A percentile compares a stretch with the other conserved stretches of the same genome.
Evolutionary conservation across 2,329 filamentous ascomycete genomes (phyloP).

Genomic region (Fonsecaea multimorphosa): DNA sequence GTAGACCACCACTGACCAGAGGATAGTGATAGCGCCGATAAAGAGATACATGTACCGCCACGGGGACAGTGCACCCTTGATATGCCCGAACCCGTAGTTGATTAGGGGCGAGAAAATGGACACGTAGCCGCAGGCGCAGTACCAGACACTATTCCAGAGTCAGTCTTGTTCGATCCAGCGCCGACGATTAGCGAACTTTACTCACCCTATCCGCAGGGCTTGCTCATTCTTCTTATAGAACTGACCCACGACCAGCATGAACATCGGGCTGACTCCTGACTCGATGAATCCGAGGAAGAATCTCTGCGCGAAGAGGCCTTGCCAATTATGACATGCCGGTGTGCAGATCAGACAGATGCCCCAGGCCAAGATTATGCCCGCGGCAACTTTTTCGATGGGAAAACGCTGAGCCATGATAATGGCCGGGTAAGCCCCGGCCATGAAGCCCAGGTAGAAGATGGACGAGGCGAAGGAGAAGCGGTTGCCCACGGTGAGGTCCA

Average conservation of each 20-base stretch:
- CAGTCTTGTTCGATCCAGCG: neutral
- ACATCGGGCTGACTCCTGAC: constrained; percentile 68
- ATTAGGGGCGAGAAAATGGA: constrained; percentile 58
- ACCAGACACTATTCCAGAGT: constrained; percentile 19
- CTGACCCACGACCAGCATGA: constrained; percentile 67
- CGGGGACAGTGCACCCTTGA: constrained; percentile 59
- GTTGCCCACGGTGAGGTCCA: constrained; percentile 49
- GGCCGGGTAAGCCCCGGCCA: constrained; percentile 75
- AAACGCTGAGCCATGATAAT: constrained; percentile 73
- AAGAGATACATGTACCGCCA: constrained; percentile 77
- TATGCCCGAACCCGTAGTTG: constrained; percentile 72
- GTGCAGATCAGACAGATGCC: constrained; percentile 70
- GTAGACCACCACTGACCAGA: constrained; percentile 62
- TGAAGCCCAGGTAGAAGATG: constrained; percentile 75
- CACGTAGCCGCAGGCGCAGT: constrained; percentile 50
- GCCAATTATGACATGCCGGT: constrained; percentile 67
- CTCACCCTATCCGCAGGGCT: constrained; percentile 62
- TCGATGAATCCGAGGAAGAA: constrained; percentile 69
- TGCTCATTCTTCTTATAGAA: constrained; percentile 72
- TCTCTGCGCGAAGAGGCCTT: constrained; percentile 69
- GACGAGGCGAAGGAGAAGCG: constrained; percentile 47
- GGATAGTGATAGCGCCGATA: constrained; percentile 66
- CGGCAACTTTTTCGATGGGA: constrained; percentile 67
- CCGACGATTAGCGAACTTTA: too few relatives aligned
- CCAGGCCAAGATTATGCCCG: constrained; percentile 69